These are phyloP conservation scores for Biscutella laevigata DNA, from an alignment of 441 rosid genomes.

Conservation along the genomic window DNA sequence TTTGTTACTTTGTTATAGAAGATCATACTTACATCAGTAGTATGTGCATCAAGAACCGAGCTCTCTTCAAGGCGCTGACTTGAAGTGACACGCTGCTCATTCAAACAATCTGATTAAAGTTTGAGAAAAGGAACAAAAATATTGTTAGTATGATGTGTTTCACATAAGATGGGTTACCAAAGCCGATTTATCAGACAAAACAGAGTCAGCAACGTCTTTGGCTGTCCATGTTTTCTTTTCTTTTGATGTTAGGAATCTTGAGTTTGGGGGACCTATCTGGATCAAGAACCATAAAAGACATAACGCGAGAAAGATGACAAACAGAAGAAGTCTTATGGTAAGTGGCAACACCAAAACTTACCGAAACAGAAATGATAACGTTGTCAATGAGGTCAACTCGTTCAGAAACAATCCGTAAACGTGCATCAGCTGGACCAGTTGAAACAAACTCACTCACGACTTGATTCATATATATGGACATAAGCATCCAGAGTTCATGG, in stretches of 20 bases:
- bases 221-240: slow-evolving; percentile 79
- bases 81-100: slow-evolving; percentile 76
- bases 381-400: slow-evolving; percentile 79
- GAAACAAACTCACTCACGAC: slow-evolving; percentile 18
- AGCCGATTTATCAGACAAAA: slow-evolving; percentile 82
- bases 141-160: not conserved
- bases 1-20: not conserved
- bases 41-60: slow-evolving; percentile 74
- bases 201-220: slow-evolving; percentile 85
- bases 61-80: slow-evolving; percentile 83
- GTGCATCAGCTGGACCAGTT: slow-evolving; percentile 72
- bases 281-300: slow-evolving; percentile 32
- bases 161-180: slow-evolving; percentile 41
- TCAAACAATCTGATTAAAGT: slow-evolving; percentile 6
- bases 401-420: slow-evolving; percentile 80
- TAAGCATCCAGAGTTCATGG: slow-evolving; percentile 5
- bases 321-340: not conserved
- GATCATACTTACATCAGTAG: slow-evolving; percentile 41
- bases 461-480: not conserved
- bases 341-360: slow-evolving; percentile 23
- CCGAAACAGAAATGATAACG: slow-evolving; percentile 74
- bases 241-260: slow-evolving; percentile 58
- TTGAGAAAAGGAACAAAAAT: not conserved
- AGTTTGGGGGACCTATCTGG: slow-evolving; percentile 94
- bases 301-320: slow-evolving; percentile 12